These are phyloP conservation scores for Nasturtium officinale DNA, from an alignment of 345 rosid species.

Conservation along the genomic window DNA sequence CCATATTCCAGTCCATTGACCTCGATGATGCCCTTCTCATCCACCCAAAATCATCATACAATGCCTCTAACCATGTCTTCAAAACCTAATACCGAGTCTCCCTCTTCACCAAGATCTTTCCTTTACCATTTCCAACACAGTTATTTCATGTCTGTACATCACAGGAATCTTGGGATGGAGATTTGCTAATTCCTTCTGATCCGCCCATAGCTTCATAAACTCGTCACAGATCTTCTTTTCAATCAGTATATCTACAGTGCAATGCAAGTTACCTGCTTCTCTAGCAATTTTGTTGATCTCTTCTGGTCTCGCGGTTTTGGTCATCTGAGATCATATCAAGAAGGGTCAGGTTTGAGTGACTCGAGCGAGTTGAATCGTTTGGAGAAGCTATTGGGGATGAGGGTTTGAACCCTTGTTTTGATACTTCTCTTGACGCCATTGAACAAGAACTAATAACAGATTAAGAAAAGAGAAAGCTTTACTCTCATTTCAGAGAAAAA, in stretches of 20 bases:
- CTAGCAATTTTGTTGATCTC: conserved; percentile 50
- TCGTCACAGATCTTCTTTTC: conserved; percentile 58
- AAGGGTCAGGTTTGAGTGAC: conserved; percentile 52
- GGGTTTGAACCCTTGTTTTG: conserved; percentile 53
- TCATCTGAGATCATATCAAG: conserved; percentile 86
- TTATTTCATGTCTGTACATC: conserved; percentile 70
- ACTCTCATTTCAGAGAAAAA: conserved; percentile 45
- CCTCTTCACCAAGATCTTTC: conserved; percentile 62
- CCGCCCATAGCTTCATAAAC: conserved; percentile 73
- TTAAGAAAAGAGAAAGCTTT: neutral
- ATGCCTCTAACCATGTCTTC: conserved; percentile 73
- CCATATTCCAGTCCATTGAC: conserved; percentile 63
- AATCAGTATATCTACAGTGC: conserved; percentile 74
- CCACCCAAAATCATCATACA: conserved; percentile 79
- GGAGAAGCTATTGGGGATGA: conserved; percentile 46
- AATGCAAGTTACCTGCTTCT: conserved; percentile 74
- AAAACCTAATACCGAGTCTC: conserved; percentile 56
- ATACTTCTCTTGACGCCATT: conserved; percentile 37
- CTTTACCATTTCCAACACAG: conserved; percentile 75
- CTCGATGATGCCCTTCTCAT: conserved; percentile 65
- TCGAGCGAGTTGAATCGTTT: conserved; percentile 28
- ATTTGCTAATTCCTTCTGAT: conserved; percentile 69
- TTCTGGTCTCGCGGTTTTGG: conserved; percentile 40
- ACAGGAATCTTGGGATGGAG: conserved; percentile 74
- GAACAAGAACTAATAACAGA: neutral